phyloP scores from a whole-genome alignment of 2,329 filamentous ascomycete genomes.

The Cryphonectria parasitica region DNA sequence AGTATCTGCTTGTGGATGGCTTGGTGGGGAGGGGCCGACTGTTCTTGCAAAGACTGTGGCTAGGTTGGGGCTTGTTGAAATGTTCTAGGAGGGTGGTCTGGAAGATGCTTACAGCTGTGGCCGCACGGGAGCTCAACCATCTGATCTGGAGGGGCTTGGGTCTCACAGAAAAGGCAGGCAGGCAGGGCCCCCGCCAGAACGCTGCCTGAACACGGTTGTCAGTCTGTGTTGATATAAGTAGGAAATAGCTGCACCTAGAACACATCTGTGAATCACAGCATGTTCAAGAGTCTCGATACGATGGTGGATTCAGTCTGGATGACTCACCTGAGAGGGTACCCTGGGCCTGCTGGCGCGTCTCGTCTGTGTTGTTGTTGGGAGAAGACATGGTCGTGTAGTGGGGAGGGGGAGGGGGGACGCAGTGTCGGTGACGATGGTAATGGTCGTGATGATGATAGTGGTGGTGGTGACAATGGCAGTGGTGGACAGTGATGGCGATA shows the following conservation, averaged over 20 bases:
- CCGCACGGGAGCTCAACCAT: background rate
- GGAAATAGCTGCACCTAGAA: background rate
- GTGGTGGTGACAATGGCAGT: background rate
- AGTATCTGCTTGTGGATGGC: background rate
- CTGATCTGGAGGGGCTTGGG: background rate
- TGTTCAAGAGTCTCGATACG: background rate
- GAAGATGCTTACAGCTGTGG: background rate
- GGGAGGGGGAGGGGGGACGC: no score
- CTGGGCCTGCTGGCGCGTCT: background rate
- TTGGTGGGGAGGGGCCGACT: background rate
- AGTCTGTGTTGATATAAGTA: background rate
- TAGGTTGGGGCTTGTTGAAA: background rate
- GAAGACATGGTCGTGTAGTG: background rate
- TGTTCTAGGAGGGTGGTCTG: background rate
- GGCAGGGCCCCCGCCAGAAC: background rate
- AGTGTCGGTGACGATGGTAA: no score
- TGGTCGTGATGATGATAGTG: background rate
- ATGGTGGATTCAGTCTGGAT: background rate
- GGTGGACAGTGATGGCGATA: background rate
- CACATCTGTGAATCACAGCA: background rate
- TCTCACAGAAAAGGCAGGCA: background rate
- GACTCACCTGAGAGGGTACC: background rate
- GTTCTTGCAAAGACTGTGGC: background rate
- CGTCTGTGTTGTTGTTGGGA: background rate
- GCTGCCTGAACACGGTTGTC: background rate